Conservation (phyloP, 805 yeast species). For the Wickerhamomyces hampshirensis region DNA sequence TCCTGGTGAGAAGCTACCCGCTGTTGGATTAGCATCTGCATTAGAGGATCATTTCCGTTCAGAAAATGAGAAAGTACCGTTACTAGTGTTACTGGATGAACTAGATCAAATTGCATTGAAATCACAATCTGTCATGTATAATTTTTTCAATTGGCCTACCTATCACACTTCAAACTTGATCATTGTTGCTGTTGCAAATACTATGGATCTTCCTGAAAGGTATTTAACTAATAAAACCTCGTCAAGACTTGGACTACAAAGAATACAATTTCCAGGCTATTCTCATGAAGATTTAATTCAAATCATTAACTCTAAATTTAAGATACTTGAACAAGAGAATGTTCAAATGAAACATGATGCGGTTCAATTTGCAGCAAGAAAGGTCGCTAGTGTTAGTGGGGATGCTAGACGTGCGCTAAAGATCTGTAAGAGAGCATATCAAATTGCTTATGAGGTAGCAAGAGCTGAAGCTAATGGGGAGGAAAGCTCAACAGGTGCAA, state of each 20-base stretch:
- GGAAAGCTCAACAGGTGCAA: constrained; percentile 17
- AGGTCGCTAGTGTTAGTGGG: constrained; percentile 94
- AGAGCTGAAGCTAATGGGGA: constrained; percentile 15
- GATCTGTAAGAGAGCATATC: constrained; percentile 85
- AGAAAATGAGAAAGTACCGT: constrained; percentile 14
- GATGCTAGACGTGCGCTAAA: constrained; percentile 93
- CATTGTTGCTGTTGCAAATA: constrained; percentile 91
- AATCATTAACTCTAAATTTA: constrained; percentile 71
- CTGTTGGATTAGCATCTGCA: constrained; percentile 41
- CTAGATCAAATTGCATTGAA: constrained; percentile 85
- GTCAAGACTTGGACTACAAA: constrained; percentile 81
- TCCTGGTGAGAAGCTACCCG: constrained; percentile 52
- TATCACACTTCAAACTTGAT: constrained; percentile 71
- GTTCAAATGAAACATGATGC: constrained; percentile 59
- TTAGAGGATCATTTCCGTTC: constrained; percentile 62
- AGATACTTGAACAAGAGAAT: constrained; percentile 34
- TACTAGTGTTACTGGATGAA: constrained; percentile 84
- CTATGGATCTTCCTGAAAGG: constrained; percentile 95
- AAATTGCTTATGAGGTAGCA: constrained; percentile 46
- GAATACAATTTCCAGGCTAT: constrained; percentile 88
- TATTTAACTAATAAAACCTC: constrained; percentile 82
- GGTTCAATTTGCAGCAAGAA: constrained; percentile 85
- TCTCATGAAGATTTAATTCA: constrained; percentile 69
- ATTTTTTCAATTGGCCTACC: constrained; percentile 97
- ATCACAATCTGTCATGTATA: constrained; percentile 84